These are phyloP conservation scores for Peronospora belbahrii DNA, from an alignment of 352 stramenopile species.

Conservation along the genomic window DNA sequence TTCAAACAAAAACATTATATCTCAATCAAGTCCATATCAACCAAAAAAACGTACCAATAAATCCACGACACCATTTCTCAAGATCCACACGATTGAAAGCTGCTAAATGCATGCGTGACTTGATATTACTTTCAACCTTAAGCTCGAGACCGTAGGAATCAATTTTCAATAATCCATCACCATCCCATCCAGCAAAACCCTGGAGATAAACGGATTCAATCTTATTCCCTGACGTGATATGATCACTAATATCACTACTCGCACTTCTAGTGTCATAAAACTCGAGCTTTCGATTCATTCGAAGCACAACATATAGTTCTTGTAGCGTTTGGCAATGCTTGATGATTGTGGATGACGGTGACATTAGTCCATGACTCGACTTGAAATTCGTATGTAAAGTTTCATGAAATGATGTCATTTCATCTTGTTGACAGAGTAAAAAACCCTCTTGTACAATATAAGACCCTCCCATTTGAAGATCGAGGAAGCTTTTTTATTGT, in stretches of 20 bases:
- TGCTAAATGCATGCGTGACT: slow-evolving; percentile 49
- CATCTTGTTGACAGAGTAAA: slow-evolving; percentile 35
- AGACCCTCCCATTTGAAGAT: slow-evolving; percentile 35
- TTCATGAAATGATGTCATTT: slow-evolving; percentile 1
- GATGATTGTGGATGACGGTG: slow-evolving; percentile 2
- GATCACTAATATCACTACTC: too few species aligned
- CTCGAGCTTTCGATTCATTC: slow-evolving; percentile 74
- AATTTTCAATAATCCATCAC: slow-evolving; percentile 55
- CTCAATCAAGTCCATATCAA: too few species aligned
- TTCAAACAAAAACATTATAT: too few species aligned
- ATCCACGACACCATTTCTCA: slow-evolving; percentile 73
- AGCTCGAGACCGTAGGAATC: slow-evolving; percentile 76
- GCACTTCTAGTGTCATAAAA: slow-evolving; percentile 45
- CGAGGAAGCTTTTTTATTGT: too few species aligned
- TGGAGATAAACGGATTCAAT: slow-evolving; percentile 44
- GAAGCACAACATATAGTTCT: slow-evolving; percentile 68
- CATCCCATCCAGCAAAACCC: slow-evolving; percentile 76
- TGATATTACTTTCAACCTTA: slow-evolving; percentile 52
- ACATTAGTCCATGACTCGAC: slow-evolving; percentile 15
- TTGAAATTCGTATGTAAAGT: too few species aligned
- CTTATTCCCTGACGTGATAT: slow-evolving; percentile 20
- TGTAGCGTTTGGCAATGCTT: slow-evolving; percentile 8
- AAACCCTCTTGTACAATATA: slow-evolving; percentile 62
- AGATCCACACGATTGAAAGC: slow-evolving; percentile 78
- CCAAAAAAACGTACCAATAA: slow-evolving; percentile 39